Evolutionary conservation across 148 eudicot species (phyloP), one percentile per base, ranked within the genome.

Genomic region (Rhododendron henanense): DNA sequence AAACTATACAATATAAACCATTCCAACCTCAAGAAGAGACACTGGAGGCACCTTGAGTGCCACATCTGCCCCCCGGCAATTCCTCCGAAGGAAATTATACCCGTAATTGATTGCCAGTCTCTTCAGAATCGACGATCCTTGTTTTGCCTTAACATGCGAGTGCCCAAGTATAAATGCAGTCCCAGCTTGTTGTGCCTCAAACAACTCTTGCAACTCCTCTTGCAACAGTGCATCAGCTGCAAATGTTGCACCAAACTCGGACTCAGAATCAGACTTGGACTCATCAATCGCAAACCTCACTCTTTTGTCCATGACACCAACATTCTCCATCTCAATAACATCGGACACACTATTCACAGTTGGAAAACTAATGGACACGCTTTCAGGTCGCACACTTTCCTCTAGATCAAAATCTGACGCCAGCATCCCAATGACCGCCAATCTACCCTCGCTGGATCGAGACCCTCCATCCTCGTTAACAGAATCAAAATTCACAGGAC

Each of bases 151-250:
- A 7, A 96, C 98, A 61, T 95, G 95, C 0, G 99, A 94, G 84
- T 96, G 94, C 23, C 99, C 99, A 3, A 96, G 89, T 44, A 96
- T 93, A 90, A 94, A 96, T 5, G 99, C 98, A 8, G 93, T 95
- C 79, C 99, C 99, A 3, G 96, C 92, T 86, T 94, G 91, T 84
- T 91, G 94, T 48, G 95, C 98, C 31, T 76, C 90, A 83, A 86
- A 83, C 63, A 96, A 87, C 74, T 96, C 99, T 81, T 91, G 89
- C 59, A 96, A 87, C 90, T 96, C 99, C 44, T 91, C 92, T 33
- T 83, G 87, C 92, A 93, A 61, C 69, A 86, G 91, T 19, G 76
- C 37, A 78, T 91, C 93, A 57, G 80, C 77, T 76, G 82, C 87
- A 6, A 81, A 69, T 55, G 61, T 81, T 6, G n/a, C 79, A 25